Evolutionary conservation across 1,284 basidiomycete species (phyloP).

Genomic region (Tilletia setariae): DNA sequence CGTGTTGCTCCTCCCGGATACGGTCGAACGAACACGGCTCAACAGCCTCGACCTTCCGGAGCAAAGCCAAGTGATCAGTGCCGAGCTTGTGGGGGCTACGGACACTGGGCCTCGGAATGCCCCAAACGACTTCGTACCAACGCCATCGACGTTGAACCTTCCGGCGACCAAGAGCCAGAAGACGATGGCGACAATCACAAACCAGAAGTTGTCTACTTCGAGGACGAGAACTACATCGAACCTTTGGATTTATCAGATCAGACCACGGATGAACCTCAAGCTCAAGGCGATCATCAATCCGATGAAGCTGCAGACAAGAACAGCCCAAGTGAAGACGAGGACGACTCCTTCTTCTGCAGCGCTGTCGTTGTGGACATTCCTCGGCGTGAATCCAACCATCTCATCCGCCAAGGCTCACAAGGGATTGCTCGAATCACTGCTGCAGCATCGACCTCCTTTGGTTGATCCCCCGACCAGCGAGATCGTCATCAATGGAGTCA

Average conservation of each 20-base stretch:
- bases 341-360: too few relatives aligned
- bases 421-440: too few relatives aligned
- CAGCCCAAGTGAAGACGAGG: too few relatives aligned
- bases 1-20: too few relatives aligned
- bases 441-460: background rate
- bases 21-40: too few relatives aligned
- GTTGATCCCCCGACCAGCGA: background rate
- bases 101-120: conserved; percentile 3
- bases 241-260: too few relatives aligned
- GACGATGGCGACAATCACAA: background rate
- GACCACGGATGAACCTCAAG: background rate
- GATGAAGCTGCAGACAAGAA: conserved; percentile 1
- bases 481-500: background rate
- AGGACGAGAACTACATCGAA: background rate
- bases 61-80: conserved; percentile 4
- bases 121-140: conserved; percentile 4
- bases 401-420: too few relatives aligned
- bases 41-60: background rate
- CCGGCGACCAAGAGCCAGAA: background rate
- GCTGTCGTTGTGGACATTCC: too few relatives aligned
- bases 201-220: conserved; percentile 2
- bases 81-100: background rate
- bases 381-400: too few relatives aligned
- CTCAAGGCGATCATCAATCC: background rate
- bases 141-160: background rate